These are phyloP conservation scores for Quercus tomentella DNA, from an alignment of 331 rosid genomes.

Conservation along the genomic window DNA sequence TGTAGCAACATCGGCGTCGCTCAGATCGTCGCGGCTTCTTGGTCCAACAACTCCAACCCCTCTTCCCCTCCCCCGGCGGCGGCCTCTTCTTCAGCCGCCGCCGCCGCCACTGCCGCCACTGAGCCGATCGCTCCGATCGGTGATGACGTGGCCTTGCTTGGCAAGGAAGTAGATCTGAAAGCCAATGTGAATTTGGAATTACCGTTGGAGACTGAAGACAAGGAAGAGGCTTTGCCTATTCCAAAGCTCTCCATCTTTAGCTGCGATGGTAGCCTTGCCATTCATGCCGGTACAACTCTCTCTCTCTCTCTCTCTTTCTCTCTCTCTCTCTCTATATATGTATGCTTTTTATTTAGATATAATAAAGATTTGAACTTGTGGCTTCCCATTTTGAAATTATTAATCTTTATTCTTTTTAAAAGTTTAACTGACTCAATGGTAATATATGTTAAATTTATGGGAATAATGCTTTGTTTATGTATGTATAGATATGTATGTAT, in stretches of 20 bases:
- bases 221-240: conserved; percentile 11
- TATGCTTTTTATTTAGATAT: no score
- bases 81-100: conserved; percentile 49
- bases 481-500: no score
- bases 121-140: conserved; percentile 23
- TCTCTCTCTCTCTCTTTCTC: no score
- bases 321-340: no score
- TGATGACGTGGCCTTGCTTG: conserved; percentile 37
- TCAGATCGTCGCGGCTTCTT: conserved; percentile 95
- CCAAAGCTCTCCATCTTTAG: conserved; percentile 60
- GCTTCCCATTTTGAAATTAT: no score
- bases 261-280: conserved; percentile 62
- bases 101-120: conserved; percentile 42
- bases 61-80: conserved; percentile 29
- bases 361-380: no score
- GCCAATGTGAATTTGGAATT: neutral
- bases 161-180: conserved; percentile 53
- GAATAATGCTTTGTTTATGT: no score
- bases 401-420: no score
- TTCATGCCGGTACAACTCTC: conserved; percentile 66
- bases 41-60: conserved; percentile 60
- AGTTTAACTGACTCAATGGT: no score
- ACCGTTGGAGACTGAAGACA: conserved; percentile 1
- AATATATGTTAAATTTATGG: no score
- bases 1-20: conserved; percentile 99